Evolutionary conservation across 768 basidiomycete genomes (phyloP).

Genomic region (Coprinellus micaceus): DNA sequence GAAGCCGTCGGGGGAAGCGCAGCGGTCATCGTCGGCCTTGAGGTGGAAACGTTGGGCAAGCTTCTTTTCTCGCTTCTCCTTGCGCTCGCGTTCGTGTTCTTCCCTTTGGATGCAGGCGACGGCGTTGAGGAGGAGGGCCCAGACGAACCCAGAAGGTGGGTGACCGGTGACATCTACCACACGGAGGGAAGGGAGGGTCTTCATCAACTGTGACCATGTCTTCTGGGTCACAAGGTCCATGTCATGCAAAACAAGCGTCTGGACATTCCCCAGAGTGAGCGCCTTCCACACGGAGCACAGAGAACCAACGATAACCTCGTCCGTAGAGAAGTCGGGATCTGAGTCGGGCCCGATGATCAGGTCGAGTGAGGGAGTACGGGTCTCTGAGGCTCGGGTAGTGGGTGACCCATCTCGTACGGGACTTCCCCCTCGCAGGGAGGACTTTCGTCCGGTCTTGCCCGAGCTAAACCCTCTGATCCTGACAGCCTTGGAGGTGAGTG

Average conservation of each 20-base stretch:
- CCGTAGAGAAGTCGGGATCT: slow-evolving; percentile 22
- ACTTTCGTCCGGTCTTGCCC: no score
- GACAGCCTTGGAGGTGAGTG: background rate
- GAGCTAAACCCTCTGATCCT: slow-evolving; percentile 4
- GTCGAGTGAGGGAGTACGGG: slow-evolving; percentile 28
- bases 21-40: background rate
- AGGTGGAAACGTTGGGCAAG: no score
- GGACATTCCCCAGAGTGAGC: slow-evolving; percentile 28
- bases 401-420: slow-evolving; percentile 4
- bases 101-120: slow-evolving; percentile 25
- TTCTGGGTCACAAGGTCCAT: slow-evolving; percentile 38
- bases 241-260: slow-evolving; percentile 33
- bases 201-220: slow-evolving; percentile 33
- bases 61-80: slow-evolving; percentile 12
- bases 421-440: background rate
- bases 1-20: background rate
- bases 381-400: slow-evolving; percentile 30
- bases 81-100: slow-evolving; percentile 19
- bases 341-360: slow-evolving; percentile 23
- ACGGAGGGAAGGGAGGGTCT: slow-evolving; percentile 27
- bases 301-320: slow-evolving; percentile 30
- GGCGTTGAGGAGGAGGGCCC: slow-evolving; percentile 38
- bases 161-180: slow-evolving; percentile 34
- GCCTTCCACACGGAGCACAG: slow-evolving; percentile 30
- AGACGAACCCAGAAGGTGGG: slow-evolving; percentile 37